Percentiles rank a stretch among this genome's conserved stretches.
phyloP scores from a whole-genome alignment of 192 early-diverging fungal genomes.

The Cladochytrium replicatum region DNA sequence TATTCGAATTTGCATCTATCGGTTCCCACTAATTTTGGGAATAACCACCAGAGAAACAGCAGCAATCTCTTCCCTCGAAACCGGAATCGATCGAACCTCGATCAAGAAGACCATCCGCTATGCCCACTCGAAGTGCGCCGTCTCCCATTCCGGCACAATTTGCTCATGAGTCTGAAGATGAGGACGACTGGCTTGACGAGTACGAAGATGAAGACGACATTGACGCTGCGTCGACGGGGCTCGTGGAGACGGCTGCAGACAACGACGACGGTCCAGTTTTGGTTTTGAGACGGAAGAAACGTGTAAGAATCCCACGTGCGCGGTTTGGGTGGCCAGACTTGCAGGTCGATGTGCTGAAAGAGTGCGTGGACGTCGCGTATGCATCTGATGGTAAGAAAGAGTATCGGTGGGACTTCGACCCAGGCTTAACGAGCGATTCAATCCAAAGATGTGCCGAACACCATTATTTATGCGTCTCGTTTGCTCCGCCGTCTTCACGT shows the following conservation, averaged over 20 bases:
- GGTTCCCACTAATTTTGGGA: no score
- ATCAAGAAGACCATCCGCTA: no score
- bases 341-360: conserved; percentile 65
- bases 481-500: conserved; percentile 54
- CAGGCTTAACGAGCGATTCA: neutral
- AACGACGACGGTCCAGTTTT: no score
- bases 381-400: conserved; percentile 47
- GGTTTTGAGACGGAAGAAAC: conserved; percentile 2
- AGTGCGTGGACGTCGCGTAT: conserved; percentile 61
- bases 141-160: no score
- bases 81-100: no score
- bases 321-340: conserved; percentile 66
- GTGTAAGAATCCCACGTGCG: conserved; percentile 15
- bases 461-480: conserved; percentile 53
- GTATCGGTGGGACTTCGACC: neutral
- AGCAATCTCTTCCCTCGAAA: no score
- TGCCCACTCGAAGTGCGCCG: no score
- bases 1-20: neutral
- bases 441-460: conserved; percentile 43
- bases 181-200: conserved; percentile 38
- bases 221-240: no score
- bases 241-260: no score
- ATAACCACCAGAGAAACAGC: no score
- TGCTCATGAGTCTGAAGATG: conserved; percentile 24
- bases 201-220: conserved; percentile 30